phyloP scores from a whole-genome alignment of 306 rosid genomes.

The Trifolium subterraneum region DNA sequence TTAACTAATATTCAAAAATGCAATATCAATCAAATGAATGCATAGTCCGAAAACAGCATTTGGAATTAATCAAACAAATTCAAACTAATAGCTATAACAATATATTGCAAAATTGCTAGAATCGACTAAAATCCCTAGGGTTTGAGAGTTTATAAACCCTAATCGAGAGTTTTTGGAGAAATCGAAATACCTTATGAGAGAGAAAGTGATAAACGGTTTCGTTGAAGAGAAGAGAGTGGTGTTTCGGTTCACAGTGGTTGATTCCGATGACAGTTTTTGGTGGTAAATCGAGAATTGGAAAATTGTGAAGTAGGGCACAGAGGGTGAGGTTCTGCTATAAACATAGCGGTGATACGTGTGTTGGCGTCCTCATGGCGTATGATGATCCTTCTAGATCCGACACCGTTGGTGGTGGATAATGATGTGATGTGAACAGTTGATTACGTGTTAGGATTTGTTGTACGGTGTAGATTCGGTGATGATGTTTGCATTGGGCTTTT shows the following conservation, averaged over 20 bases:
- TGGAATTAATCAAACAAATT: background rate
- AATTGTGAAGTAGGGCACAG: constrained; percentile 40
- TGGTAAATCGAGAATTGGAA: constrained; percentile 31
- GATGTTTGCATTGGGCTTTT: constrained; percentile 27
- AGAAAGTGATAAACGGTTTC: constrained; percentile 21
- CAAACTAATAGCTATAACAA: background rate
- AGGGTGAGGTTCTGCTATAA: constrained; percentile 25
- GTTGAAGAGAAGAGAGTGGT: constrained; percentile 36
- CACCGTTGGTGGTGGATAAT: constrained; percentile 34
- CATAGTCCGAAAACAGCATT: background rate
- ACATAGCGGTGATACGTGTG: constrained; percentile 27
- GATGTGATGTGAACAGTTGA: constrained; percentile 35
- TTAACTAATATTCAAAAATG: background rate
- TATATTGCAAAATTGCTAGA: background rate
- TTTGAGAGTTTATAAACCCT: constrained; percentile 52
- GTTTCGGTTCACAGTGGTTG: background rate
- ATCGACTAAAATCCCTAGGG: constrained; percentile 46
- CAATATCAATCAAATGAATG: background rate
- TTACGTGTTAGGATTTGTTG: background rate
- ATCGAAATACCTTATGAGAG: constrained; percentile 41
- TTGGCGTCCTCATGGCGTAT: constrained; percentile 25
- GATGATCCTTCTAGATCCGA: constrained; percentile 28
- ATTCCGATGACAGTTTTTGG: constrained; percentile 29
- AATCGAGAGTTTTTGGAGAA: constrained; percentile 10
- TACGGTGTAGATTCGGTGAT: background rate